Base-by-base conservation (phyloP, 306 rosid genomes). In the Fagus sylvatica region DNA sequence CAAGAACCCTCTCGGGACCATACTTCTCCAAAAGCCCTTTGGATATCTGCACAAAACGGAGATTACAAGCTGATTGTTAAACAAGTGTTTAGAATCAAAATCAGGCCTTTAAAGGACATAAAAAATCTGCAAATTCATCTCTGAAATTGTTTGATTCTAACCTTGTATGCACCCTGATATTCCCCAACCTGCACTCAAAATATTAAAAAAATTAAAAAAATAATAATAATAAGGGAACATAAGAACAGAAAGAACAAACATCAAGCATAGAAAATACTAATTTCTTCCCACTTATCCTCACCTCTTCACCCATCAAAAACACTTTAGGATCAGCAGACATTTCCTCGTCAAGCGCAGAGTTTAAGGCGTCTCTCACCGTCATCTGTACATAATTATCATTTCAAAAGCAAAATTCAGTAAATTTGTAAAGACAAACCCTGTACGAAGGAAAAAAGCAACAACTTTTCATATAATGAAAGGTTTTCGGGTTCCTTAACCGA, bases 121-220 rank as follows among this genome's bases (percentile, higher is more conserved):
- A 49, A 71, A 48, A 53, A 74, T 67, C 51, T 30, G 28, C 51
- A 49, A 74, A 77, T 57, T 37, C 55, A 69, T 72, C 71, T 64
- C 71, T 39, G 40, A 4, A 1, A 19, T 42, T 61, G 46, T 6
- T 10, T 65, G 19, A 57, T 42, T 74, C 88, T 69, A 81, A 95
- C 99, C 99, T 95, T 95, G 85, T 96, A 96, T 66, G 99, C 99
- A 76, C 99, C 98, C 78, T 96, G 99, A 85, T 96, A 96, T 84
- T 96, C 98, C 62, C 99, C 99, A 80, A 96, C 99, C 98, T 94
- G 87, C 85, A 85, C 34, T 53, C 28, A 22, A 22, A 22, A 22
- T 22, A 22, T 22, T 22, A 22, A 22, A 22, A 22, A 22, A 22
- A 22, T 22, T 22, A 22, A 22, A 22, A 22, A 22, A 53, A 80